Base-by-base conservation (phyloP, 176 grass and related monocot genomes). In the Canna indica region DNA sequence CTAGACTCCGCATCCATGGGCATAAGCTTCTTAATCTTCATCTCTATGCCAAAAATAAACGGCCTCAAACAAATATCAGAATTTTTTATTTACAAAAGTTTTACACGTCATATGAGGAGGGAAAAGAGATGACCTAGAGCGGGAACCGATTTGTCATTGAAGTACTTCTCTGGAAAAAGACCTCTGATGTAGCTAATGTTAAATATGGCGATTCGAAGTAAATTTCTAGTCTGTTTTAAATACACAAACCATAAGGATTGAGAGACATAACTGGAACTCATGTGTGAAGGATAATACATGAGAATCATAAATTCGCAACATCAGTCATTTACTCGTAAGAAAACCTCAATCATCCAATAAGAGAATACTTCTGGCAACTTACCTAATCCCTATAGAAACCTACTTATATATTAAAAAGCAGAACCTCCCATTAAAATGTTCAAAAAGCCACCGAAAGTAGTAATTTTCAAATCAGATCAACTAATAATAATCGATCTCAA, bases 11-110 rank as follows among this genome's bases (percentile, higher is more conserved):
- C 77, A 87, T 97, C 94, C 82, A 97, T 92, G 29, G 94, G 94
- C 94, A 92, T 92, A 72, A 97, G 75, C 80, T 97, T 92, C 74
- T 97, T 97, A 83, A 97, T 97, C 86, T 92, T 97, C 94, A 97
- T 97, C 84, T 92, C 94, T 97, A 64, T 16, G 69, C 62, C 36
- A 74, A 70, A 44, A 44, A 44, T 11, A 44, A 69, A 86, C 39
- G 24, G 77, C 29, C 41, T 25, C 52, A n/a, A 45, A 22, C 24
- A 46, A 33, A 5, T 28, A 13, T 32, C 30, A 10, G 29, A 45
- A 59, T 17, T 0, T 24, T 45, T 1, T 1, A 18, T 45, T 58
- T 30, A 7, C 18, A 53, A 39, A 1, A n/a, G 38, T 52, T 27
- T 32, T 20, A 46, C 1, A 44, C 3, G 24, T 41, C 20, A 22